These are phyloP conservation scores for Oehlia diaphana DNA, from an alignment of 192 early-diverging fungal genomes.

Conservation along the genomic window DNA sequence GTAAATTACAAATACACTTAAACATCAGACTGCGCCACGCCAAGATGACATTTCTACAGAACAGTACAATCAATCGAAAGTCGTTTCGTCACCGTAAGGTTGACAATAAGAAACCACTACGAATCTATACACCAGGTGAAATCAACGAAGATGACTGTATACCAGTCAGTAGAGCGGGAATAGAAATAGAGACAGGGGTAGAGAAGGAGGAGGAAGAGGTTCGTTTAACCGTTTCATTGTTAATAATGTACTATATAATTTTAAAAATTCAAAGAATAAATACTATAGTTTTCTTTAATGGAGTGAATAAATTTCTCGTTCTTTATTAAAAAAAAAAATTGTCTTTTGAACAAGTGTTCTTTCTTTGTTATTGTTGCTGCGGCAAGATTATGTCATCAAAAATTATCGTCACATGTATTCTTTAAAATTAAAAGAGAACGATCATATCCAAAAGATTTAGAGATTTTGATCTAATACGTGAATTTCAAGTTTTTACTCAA, in stretches of 20 bases:
- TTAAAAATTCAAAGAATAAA: not conserved
- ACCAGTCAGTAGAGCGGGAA: constrained; percentile 58
- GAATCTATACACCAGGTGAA: constrained; percentile 78
- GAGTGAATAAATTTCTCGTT: constrained; percentile 12
- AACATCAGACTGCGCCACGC: constrained; percentile 21
- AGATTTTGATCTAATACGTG: not conserved
- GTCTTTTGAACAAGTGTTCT: constrained; percentile 4
- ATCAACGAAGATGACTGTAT: constrained; percentile 78
- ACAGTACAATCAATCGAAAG: constrained; percentile 16
- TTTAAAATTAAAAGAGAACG: not conserved
- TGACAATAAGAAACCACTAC: constrained; percentile 80
- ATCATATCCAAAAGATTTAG: not conserved
- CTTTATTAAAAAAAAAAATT: not conserved
- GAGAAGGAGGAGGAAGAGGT: constrained; percentile 98
- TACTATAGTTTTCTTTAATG: constrained; percentile 13
- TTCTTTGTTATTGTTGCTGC: not conserved
- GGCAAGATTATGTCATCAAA: constrained; percentile 2
- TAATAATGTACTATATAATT: not conserved
- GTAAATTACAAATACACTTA: constrained; percentile 13
- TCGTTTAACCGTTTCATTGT: not conserved
- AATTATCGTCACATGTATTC: constrained; percentile 7
- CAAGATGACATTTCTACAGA: constrained; percentile 10
- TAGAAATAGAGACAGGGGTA: constrained; percentile 87
- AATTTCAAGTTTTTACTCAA: too few relatives aligned
- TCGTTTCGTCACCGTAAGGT: constrained; percentile 83